Evolutionary conservation across 176 grass and related monocot species (phyloP), one percentile per base, ranked within the genome.

Genomic region (Echinochloa phyllopogon): DNA sequence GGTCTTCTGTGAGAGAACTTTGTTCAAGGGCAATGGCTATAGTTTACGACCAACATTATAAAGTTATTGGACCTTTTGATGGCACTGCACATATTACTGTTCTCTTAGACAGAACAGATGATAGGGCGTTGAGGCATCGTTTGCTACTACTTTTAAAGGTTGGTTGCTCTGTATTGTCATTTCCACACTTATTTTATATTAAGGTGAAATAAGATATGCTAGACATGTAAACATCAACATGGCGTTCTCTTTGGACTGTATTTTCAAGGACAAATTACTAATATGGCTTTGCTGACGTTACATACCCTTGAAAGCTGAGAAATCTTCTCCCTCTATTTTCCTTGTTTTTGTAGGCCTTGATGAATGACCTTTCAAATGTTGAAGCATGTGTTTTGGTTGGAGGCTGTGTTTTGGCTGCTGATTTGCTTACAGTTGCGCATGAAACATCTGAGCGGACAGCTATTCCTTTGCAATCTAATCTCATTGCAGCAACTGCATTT

Each of bases 1-100:
- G 96, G 51, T 99, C 92, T 39, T 91, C 92, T 63, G 96, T 99
- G 65, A 94, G 96, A 86, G 96, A 99, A 41, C 96, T 99, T 72
- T 99, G 96, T 83, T 92, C 96, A 65, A 91, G 93, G 89, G 96
- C 96, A 83, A 99, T 99, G 96, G 79, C 93, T 48, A 99, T 99
- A 89, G 96, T 99, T 80, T 99, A 94, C 89, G 96, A 99, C 45
- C 93, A 99, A 74, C 93, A 99, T 91, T 90, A 91, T 75, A 93
- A 92, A 85, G 83, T 89, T 73, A 94, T 99, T 64, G 96, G 96
- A 18, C 81, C 89, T 86, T 99, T 99, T 92, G 96, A 99, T 88
- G 96, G 96, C 74, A 92, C 91, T 6, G 86, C 96, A 78, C 96
- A 99, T 87, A 87, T 96, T 89, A 99, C 93, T 15, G 96, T 99